Percentiles rank a stretch among this genome's conserved stretches.
These are phyloP conservation scores for Aspergillus asperescens DNA, from an alignment of 495 filamentous ascomycete species.

Conservation along the genomic window DNA sequence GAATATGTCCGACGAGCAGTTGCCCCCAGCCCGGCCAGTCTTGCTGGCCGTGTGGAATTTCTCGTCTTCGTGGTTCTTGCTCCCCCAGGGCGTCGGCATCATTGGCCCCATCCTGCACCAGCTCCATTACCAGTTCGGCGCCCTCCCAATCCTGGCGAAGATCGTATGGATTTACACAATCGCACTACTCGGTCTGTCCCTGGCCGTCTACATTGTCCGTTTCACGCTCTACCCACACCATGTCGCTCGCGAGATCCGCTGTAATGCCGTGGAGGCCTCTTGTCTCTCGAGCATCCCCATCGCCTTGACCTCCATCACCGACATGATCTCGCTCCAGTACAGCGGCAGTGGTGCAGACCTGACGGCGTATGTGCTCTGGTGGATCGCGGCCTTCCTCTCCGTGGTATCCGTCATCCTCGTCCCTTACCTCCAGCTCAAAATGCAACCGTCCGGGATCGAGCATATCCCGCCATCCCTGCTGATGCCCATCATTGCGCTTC, in stretches of 20 bases:
- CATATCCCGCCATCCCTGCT: conserved; percentile 19
- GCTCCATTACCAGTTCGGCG: conserved; percentile 31
- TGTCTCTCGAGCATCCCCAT: conserved; percentile 32
- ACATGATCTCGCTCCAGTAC: conserved; percentile 23
- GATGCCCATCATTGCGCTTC: conserved; percentile 27
- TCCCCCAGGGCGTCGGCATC: conserved; percentile 31
- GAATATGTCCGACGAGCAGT: too few relatives aligned
- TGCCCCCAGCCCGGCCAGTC: conserved; percentile 10
- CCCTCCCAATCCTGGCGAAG: conserved; percentile 22
- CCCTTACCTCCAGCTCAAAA: conserved; percentile 26
- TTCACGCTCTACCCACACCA: conserved; percentile 23
- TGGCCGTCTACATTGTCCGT: conserved; percentile 27
- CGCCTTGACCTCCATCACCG: conserved; percentile 25
- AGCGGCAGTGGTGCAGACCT: conserved; percentile 15
- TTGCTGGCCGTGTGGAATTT: conserved; percentile 28
- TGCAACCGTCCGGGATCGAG: conserved; percentile 24
- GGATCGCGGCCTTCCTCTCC: conserved; percentile 25
- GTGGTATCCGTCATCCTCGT: conserved; percentile 18
- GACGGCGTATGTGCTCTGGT: conserved; percentile 29
- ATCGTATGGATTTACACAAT: conserved; percentile 35
- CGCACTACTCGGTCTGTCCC: conserved; percentile 14
- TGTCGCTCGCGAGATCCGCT: conserved; percentile 20
- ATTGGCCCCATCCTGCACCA: conserved; percentile 25
- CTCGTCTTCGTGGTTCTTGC: conserved; percentile 29
- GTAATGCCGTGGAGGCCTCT: conserved; percentile 26